These are phyloP conservation scores for Umbelopsis vinacea DNA, from an alignment of 192 early-diverging fungal species.

Conservation along the genomic window DNA sequence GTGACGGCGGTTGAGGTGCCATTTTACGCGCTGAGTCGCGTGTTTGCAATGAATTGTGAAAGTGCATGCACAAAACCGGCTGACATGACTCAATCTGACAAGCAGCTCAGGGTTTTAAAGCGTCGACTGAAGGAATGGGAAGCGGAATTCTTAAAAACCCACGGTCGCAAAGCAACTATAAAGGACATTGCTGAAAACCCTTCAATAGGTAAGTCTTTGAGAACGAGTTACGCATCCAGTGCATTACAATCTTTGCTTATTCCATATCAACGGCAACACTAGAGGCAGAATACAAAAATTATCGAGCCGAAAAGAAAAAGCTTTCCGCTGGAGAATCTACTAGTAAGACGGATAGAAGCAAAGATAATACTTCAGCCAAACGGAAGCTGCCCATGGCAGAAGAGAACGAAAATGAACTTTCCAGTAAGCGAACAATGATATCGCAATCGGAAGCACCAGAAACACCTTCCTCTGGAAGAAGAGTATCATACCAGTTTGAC, in stretches of 20 bases:
- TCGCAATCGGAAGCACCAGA: background rate
- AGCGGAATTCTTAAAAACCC: background rate
- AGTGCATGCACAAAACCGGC: background rate
- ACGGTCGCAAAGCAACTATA: constrained; percentile 10
- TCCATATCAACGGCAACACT: background rate
- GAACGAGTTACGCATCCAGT: no score
- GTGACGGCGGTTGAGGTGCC: background rate
- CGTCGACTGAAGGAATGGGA: constrained; percentile 12
- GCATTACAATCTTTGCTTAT: background rate
- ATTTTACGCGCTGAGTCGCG: background rate
- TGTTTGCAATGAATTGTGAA: background rate
- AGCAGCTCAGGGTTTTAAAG: background rate
- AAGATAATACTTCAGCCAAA: background rate
- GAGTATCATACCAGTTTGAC: background rate
- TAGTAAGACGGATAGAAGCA: background rate
- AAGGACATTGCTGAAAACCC: constrained; percentile 4
- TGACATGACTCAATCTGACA: background rate
- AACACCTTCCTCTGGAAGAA: constrained; percentile 5
- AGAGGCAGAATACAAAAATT: constrained; percentile 10
- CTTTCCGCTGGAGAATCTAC: background rate
- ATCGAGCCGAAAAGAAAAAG: background rate
- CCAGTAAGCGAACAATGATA: background rate
- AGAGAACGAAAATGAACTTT: background rate
- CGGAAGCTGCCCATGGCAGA: background rate
- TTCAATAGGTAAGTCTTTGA: background rate